Base-by-base conservation (phyloP, 768 basidiomycete species). In the Tricholoma saponaceum region DNA sequence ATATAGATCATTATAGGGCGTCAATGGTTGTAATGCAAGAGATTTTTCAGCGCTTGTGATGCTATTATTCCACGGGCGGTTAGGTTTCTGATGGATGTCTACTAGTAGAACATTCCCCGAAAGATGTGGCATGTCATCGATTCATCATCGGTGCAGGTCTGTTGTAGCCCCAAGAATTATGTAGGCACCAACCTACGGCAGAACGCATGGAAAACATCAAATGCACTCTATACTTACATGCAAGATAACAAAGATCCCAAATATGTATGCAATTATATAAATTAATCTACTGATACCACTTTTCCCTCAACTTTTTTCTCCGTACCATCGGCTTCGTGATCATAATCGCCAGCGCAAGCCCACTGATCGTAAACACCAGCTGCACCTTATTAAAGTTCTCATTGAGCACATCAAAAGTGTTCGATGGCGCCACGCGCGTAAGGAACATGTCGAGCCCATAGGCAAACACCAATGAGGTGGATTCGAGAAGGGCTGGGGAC, bases 371-470 rank as follows among this genome's bases (percentile, higher is more conserved):
- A 26, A 94, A 71, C 60, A 95, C 83, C 22, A 98, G 78, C 70
- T 98, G 96, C 1, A 75, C 79, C 76, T 98, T 97, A 76, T 98
- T 98, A 72, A 98, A 98, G 66, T 78, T 86, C 70, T 95, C 90
- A 64, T 83, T 92, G 7, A 98, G 81, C 23, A 97, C 86, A 67
- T 98, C 96, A 65, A 98, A 98, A 18, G 93, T 92, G 39, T 83
- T 85, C 10, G 92, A 95, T 37, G 95, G 93, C 37, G 90, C 82
- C 4, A 92, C 80, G 14, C 93, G 83, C 10, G 92, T 92, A 25
- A 86, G 75, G 80, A 98, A 98, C 61, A 98, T 77, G 72, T 98
- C 96, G 7, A 95, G 78, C 4, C 96, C 95, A 64, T 87, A 86
- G 0, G 86, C 84, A 66, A 98, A 85, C 25, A 98, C 83, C 5